phyloP scores from a whole-genome alignment of 2,329 filamentous ascomycete species.

The Pyricularia sp. region DNA sequence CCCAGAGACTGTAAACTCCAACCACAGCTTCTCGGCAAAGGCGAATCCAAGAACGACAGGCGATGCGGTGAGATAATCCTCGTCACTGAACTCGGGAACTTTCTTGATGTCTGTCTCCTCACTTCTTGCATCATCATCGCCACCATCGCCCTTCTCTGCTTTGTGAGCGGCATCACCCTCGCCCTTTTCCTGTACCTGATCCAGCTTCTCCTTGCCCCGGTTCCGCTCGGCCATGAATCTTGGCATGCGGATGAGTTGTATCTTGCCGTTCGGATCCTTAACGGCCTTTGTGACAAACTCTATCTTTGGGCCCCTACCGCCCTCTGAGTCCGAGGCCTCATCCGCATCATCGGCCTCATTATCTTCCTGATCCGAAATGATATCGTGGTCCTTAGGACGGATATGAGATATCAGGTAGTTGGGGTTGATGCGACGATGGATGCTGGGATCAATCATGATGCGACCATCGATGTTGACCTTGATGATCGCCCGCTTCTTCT shows the following conservation, averaged over 20 bases:
- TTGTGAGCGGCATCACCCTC: slow-evolving; percentile 8
- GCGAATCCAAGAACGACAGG: slow-evolving; percentile 78
- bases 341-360: slow-evolving; percentile 29
- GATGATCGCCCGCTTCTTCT: slow-evolving; percentile 60
- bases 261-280: slow-evolving; percentile 27
- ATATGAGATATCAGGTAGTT: slow-evolving; percentile 71
- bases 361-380: slow-evolving; percentile 36
- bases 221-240: slow-evolving; percentile 14
- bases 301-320: slow-evolving; percentile 27
- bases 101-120: slow-evolving; percentile 20
- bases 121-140: slow-evolving; percentile 10
- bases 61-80: slow-evolving; percentile 73
- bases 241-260: slow-evolving; percentile 19
- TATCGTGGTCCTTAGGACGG: slow-evolving; percentile 55
- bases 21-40: slow-evolving; percentile 80
- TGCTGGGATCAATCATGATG: slow-evolving; percentile 75
- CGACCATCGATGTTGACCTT: slow-evolving; percentile 80
- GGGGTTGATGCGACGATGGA: slow-evolving; percentile 72
- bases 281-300: slow-evolving; percentile 40
- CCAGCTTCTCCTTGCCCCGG: slow-evolving; percentile 35
- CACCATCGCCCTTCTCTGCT: background rate
- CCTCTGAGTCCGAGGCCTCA: slow-evolving; percentile 22
- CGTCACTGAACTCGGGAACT: slow-evolving; percentile 52
- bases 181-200: slow-evolving; percentile 29
- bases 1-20: slow-evolving; percentile 71